phyloP scores from a whole-genome alignment of 192 early-diverging fungal genomes.

The Nowakowskiella sp. region DNA sequence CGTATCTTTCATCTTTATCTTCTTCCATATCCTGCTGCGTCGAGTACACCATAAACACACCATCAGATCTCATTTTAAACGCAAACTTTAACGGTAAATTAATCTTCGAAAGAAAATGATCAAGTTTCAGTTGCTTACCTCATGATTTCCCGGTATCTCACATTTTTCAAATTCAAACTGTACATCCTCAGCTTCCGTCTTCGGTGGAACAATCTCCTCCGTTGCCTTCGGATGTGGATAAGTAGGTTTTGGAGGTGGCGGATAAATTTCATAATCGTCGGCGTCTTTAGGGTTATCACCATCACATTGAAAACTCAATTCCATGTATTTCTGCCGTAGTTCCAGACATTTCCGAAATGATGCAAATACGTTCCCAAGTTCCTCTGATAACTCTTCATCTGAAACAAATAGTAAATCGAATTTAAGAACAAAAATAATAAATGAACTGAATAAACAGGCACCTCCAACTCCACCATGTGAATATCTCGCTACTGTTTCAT shows the following conservation, averaged over 20 bases:
- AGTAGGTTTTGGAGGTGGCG: slow-evolving; percentile 66
- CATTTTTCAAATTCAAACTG: slow-evolving; percentile 36
- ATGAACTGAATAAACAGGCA: slow-evolving; percentile 3
- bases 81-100: slow-evolving; percentile 10
- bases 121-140: slow-evolving; percentile 4
- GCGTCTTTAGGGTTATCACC: slow-evolving; percentile 80
- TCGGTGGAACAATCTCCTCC: not conserved
- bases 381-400: slow-evolving; percentile 51
- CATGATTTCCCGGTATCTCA: slow-evolving; percentile 23
- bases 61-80: slow-evolving; percentile 46
- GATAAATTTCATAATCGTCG: slow-evolving; percentile 76
- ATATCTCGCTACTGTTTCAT: slow-evolving; percentile 39
- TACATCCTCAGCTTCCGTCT: not conserved
- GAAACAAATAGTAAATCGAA: slow-evolving; percentile 14
- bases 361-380: slow-evolving; percentile 54
- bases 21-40: slow-evolving; percentile 13
- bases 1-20: slow-evolving; percentile 26
- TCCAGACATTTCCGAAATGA: slow-evolving; percentile 64
- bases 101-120: slow-evolving; percentile 1
- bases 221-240: slow-evolving; percentile 33
- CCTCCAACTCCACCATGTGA: slow-evolving; percentile 17
- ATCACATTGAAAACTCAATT: slow-evolving; percentile 48
- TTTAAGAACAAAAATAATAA: slow-evolving; percentile 9
- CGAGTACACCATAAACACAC: slow-evolving; percentile 54
- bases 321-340: slow-evolving; percentile 81